Base-by-base conservation (phyloP, 148 eudicot species). In the Nyssa sinensis region DNA sequence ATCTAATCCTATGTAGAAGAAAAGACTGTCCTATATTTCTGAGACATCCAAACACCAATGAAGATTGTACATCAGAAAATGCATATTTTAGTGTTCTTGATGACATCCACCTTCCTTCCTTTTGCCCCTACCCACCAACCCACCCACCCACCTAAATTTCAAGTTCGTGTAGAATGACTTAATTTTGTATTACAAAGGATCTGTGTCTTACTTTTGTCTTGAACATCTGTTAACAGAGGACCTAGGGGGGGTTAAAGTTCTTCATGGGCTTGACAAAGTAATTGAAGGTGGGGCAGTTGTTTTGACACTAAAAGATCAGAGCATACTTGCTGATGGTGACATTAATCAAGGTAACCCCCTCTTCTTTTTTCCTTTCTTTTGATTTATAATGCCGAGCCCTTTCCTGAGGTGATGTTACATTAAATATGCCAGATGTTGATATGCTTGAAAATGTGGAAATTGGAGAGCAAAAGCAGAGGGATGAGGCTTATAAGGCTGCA, bases 371-470 rank as follows among this genome's bases (percentile, higher is more conserved):
- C 5, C 61, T 53, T 65, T 67, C 74, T 39, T 51, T 62, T 66
- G 5, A 39, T 55, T 55, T 64, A 53, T 55, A 71, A 44, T 78
- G 74, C 64, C 78, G 82, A 66, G 64, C 75, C 66, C 82, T 78
- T 73, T 82, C 70, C 67, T 81, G 73, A 75, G 80, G 74, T 68
- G 82, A 81, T 78, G 24, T 79, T 76, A 77, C 73, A 75, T 78
- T 75, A 72, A 82, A 70, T 84, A 44, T 81, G 65, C 70, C 86
- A 93, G 98, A 89, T 73, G 75, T 88, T 83, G 98, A 95, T 77
- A 86, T 92, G 93, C 97, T 95, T 78, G 98, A 95, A 81, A 95
- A 95, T 86, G 93, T 89, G 76, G 98, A 95, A 87, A 90, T 95
- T 63, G 94, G 98, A 64, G 98, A 95, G 83, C 98, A 95, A 76